These are phyloP conservation scores for Uronychia setigera DNA, from an alignment of 73 alveolate genomes.

Conservation along the genomic window DNA sequence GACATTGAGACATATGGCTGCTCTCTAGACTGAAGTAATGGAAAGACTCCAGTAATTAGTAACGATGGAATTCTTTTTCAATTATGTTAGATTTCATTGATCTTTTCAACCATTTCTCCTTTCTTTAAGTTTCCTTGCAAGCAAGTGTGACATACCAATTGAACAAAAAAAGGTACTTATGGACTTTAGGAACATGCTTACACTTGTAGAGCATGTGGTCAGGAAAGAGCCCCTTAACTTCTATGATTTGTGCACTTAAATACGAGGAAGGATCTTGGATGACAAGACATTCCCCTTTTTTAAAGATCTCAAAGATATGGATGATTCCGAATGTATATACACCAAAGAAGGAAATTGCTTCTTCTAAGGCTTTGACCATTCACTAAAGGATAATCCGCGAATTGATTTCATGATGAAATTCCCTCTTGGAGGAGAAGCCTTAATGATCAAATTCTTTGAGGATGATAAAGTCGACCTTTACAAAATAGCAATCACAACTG, in stretches of 20 bases:
- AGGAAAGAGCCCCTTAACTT: conserved; percentile 45
- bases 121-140: background rate
- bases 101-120: background rate
- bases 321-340: conserved; percentile 14
- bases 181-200: conserved; percentile 27
- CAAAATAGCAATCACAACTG: conserved; percentile 14
- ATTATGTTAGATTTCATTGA: background rate
- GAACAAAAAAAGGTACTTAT: conserved; percentile 11
- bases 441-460: conserved; percentile 31
- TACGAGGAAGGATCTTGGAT: conserved; percentile 41
- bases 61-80: background rate
- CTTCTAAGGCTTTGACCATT: conserved; percentile 41
- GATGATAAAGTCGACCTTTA: conserved; percentile 23
- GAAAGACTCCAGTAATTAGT: background rate
- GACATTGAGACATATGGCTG: background rate
- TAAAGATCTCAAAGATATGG: conserved; percentile 10
- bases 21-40: background rate
- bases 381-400: conserved; percentile 38
- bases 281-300: conserved; percentile 20
- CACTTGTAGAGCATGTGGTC: conserved; percentile 23
- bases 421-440: conserved; percentile 20
- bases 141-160: background rate
- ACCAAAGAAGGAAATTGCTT: conserved; percentile 11
- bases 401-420: conserved; percentile 21
- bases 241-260: conserved; percentile 42